A percentile compares a stretch with the other conserved stretches of the same genome.
Evolutionary conservation across 2,329 filamentous ascomycete genomes (phyloP).

Genomic region (Cladosporium sp.): DNA sequence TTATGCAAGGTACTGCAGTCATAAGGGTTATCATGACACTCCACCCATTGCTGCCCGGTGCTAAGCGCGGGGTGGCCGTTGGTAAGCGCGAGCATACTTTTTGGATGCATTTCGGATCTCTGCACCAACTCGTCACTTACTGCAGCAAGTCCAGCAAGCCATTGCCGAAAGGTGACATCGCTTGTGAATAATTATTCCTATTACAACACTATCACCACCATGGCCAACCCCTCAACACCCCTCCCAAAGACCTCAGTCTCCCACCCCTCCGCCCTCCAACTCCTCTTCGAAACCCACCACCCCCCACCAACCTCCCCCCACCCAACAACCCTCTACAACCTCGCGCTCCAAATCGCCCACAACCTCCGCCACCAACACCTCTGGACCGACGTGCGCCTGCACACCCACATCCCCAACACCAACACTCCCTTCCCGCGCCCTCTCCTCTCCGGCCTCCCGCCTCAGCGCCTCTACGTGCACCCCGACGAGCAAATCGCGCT

Average conservation of each 20-base stretch:
- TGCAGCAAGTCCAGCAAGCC: too few species aligned
- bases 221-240: too few species aligned
- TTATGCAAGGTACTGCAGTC: slow-evolving; percentile 7
- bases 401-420: slow-evolving; percentile 32
- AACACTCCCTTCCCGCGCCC: slow-evolving; percentile 48
- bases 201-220: too few species aligned
- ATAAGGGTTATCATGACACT: too few species aligned
- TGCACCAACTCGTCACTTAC: too few species aligned
- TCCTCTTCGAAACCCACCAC: slow-evolving; percentile 12
- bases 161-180: not conserved
- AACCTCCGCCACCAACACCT: slow-evolving; percentile 73
- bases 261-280: slow-evolving; percentile 18
- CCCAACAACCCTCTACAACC: slow-evolving; percentile 35
- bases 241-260: slow-evolving; percentile 6
- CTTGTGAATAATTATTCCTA: too few species aligned
- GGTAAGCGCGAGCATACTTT: not conserved
- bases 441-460: slow-evolving; percentile 67
- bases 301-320: slow-evolving; percentile 12
- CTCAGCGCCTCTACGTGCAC: slow-evolving; percentile 68
- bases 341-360: slow-evolving; percentile 59
- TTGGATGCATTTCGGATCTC: too few species aligned
- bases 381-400: slow-evolving; percentile 60
- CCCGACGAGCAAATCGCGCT: slow-evolving; percentile 76
- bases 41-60: too few species aligned
- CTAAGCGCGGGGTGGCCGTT: not conserved